Evolutionary conservation across 148 eudicot species (phyloP).

Genomic region (Fagopyrum homotropicum): DNA sequence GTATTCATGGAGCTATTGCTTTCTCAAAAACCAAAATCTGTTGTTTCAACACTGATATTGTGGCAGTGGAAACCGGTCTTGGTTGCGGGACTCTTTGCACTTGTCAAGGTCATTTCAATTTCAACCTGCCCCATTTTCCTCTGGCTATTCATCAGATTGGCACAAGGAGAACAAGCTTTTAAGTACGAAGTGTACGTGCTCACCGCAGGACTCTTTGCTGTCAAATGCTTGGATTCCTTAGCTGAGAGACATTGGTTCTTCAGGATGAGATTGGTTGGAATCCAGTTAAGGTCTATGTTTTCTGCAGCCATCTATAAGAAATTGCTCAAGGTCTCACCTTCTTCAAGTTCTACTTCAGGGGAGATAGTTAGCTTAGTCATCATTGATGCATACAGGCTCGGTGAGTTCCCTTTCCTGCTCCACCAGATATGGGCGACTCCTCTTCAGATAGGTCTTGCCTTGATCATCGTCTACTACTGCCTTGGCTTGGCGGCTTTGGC

Average conservation of each 20-base stretch:
- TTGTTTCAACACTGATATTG: conserved; percentile 25
- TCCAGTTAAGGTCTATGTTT: conserved; percentile 44
- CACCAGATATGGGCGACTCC: conserved; percentile 51
- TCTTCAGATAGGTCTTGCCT: conserved; percentile 39
- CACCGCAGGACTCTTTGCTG: conserved; percentile 22
- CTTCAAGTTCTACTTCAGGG: conserved; percentile 37
- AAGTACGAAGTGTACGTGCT: conserved; percentile 35
- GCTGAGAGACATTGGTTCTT: conserved; percentile 56
- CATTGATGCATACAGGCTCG: conserved; percentile 49
- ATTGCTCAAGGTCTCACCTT: conserved; percentile 36
- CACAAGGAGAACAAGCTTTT: conserved; percentile 22
- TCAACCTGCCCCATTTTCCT: conserved; percentile 47
- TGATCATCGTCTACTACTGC: conserved; percentile 19
- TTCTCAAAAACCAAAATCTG: conserved; percentile 12
- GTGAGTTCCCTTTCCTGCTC: conserved; percentile 53
- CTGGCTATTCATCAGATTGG: conserved; percentile 33
- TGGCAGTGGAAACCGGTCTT: conserved; percentile 41
- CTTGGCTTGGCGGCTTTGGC: conserved; percentile 11
- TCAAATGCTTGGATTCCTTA: conserved; percentile 42
- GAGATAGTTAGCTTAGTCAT: conserved; percentile 47
- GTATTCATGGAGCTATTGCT: conserved; percentile 27
- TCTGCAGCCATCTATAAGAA: conserved; percentile 50
- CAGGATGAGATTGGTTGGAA: conserved; percentile 40
- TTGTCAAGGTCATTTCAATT: conserved; percentile 37
- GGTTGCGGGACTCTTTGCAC: conserved; percentile 42